Conservation (phyloP, 1,139 yeast species). For the Debaryomyces sp. region DNA sequence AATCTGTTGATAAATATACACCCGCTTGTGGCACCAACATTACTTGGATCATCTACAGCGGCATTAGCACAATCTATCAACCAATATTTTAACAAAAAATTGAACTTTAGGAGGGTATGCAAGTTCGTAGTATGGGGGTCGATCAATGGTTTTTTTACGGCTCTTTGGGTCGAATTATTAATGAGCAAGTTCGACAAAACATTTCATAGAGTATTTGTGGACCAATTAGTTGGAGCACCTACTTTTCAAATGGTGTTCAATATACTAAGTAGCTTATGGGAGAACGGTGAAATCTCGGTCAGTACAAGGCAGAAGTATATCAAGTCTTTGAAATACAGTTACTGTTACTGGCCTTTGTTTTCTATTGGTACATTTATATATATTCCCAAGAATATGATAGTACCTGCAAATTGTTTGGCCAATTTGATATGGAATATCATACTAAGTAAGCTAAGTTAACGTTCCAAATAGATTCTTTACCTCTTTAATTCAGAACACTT, state of each 20-base stretch:
- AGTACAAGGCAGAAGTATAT: slow-evolving; percentile 38
- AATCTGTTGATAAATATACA: slow-evolving; percentile 22
- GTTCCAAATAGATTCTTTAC: background rate
- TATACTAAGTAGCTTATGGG: slow-evolving; percentile 57
- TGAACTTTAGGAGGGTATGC: slow-evolving; percentile 40
- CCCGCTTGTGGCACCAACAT: slow-evolving; percentile 40
- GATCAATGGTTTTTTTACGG: slow-evolving; percentile 58
- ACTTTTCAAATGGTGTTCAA: slow-evolving; percentile 55
- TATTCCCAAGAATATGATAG: slow-evolving; percentile 50
- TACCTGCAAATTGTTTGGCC: slow-evolving; percentile 61
- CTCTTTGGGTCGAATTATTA: slow-evolving; percentile 58
- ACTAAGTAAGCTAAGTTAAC: slow-evolving; percentile 37
- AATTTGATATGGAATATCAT: slow-evolving; percentile 59
- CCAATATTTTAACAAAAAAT: slow-evolving; percentile 47
- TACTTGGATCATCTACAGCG: slow-evolving; percentile 53
- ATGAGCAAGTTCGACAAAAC: slow-evolving; percentile 37
- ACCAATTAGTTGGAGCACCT: slow-evolving; percentile 60
- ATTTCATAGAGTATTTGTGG: slow-evolving; percentile 45
- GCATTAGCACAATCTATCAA: slow-evolving; percentile 61
- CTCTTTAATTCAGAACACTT: background rate
- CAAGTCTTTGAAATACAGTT: slow-evolving; percentile 54
- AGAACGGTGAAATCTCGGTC: slow-evolving; percentile 41
- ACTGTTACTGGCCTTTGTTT: slow-evolving; percentile 62
- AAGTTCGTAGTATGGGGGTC: slow-evolving; percentile 66
- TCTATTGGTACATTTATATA: slow-evolving; percentile 53